A percentile compares a stretch with the other conserved stretches of the same genome.
phyloP scores from a whole-genome alignment of 129 eudicot genomes.

The Mikania micrantha region DNA sequence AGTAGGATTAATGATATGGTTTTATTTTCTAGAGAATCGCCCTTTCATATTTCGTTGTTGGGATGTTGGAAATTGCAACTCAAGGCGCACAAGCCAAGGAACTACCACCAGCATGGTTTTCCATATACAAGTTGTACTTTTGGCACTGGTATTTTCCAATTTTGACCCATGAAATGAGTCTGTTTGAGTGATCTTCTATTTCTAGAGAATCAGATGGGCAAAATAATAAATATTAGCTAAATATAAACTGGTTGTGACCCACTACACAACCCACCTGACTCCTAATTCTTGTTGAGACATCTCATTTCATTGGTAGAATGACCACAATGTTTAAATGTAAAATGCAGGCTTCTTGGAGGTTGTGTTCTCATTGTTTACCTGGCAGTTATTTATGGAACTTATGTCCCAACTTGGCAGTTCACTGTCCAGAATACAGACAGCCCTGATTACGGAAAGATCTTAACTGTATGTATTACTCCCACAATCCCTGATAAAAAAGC shows the following conservation, averaged over 20 bases:
- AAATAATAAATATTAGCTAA: not conserved
- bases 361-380: constrained; percentile 51
- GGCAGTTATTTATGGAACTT: constrained; percentile 57
- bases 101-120: constrained; percentile 32
- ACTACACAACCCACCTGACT: not conserved
- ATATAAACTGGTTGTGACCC: not conserved
- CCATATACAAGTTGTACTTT: constrained; percentile 52
- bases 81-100: constrained; percentile 32
- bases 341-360: constrained; percentile 49
- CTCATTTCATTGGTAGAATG: not conserved
- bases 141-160: constrained; percentile 59
- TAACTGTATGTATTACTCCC: constrained; percentile 43
- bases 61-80: constrained; percentile 58
- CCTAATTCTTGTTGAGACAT: not conserved
- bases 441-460: constrained; percentile 58
- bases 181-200: not conserved
- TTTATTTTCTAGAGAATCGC: constrained; percentile 63
- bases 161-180: not conserved
- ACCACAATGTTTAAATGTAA: constrained; percentile 7
- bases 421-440: constrained; percentile 43
- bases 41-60: constrained; percentile 68
- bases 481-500: not conserved
- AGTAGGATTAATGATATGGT: not conserved
- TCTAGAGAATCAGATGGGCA: not conserved
- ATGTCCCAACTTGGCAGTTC: constrained; percentile 90